Evolutionary conservation across 257 asterid genomes (phyloP).

Genomic region (Primulina eburnea): DNA sequence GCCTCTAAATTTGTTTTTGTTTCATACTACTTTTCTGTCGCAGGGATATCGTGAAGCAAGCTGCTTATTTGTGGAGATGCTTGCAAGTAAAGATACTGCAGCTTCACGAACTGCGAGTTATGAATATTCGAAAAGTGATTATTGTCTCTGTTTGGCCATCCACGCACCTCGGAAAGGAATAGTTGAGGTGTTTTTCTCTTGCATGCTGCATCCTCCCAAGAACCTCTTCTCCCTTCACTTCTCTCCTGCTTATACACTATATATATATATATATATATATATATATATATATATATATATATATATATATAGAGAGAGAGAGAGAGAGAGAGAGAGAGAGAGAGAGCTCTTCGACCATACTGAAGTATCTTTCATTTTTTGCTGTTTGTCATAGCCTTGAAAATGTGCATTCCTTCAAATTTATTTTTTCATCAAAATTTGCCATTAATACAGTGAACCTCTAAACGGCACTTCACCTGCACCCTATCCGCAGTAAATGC

Average conservation of each 20-base stretch:
- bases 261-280: no score
- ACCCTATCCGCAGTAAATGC: background rate
- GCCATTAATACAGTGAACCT: background rate
- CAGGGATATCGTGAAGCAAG: constrained; percentile 99
- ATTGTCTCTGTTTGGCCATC: constrained; percentile 85
- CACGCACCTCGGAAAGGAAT: constrained; percentile 97
- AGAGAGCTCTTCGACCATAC: no score
- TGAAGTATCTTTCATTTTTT: background rate
- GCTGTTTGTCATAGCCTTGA: background rate
- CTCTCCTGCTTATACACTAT: background rate
- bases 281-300: no score
- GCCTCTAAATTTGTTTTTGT: background rate
- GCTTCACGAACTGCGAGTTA: constrained; percentile 31
- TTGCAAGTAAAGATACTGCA: constrained; percentile 52
- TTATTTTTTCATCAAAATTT: background rate
- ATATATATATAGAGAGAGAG: no score
- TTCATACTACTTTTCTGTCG: constrained; percentile 20
- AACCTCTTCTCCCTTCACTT: background rate
- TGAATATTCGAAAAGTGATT: constrained; percentile 68
- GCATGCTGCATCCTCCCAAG: constrained; percentile 9
- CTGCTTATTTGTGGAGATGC: constrained; percentile 95
- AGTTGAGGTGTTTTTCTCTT: constrained; percentile 63
- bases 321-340: no score
- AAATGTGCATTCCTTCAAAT: background rate
- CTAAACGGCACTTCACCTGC: background rate